Conservation (phyloP, 352 stramenopile species). For the Vaucheria bursata region DNA sequence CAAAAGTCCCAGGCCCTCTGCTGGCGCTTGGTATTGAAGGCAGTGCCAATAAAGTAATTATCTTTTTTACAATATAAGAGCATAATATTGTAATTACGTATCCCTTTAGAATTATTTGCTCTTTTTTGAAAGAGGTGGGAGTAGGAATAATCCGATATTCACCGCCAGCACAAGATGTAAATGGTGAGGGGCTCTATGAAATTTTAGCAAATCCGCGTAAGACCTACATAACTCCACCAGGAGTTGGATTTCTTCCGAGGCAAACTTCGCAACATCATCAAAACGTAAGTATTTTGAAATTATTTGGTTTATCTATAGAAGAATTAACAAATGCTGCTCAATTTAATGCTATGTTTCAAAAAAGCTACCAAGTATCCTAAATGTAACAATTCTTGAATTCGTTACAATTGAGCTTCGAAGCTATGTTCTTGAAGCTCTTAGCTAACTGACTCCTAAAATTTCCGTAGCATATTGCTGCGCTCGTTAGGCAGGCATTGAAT, state of each 20-base stretch:
- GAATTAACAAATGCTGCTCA: background rate
- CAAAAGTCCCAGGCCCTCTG: background rate
- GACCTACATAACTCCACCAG: slow-evolving; percentile 95
- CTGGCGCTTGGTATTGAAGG: slow-evolving; percentile 47
- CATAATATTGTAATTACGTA: background rate
- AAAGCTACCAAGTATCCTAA: too few species aligned
- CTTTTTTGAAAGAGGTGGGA: slow-evolving; percentile 33
- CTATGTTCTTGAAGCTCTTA: background rate
- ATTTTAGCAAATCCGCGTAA: slow-evolving; percentile 97
- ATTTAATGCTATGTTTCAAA: too few species aligned
- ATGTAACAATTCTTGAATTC: background rate
- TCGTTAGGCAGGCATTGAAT: slow-evolving; percentile 82
- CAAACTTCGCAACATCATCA: slow-evolving; percentile 99
- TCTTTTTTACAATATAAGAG: background rate
- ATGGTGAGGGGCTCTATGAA: slow-evolving; percentile 53
- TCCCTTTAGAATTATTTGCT: slow-evolving; percentile 14
- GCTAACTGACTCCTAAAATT: background rate
- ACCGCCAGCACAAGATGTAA: background rate
- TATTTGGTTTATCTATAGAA: background rate
- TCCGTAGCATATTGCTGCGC: slow-evolving; percentile 79
- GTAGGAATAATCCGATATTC: slow-evolving; percentile 59
- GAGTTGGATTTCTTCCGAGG: slow-evolving; percentile 92
- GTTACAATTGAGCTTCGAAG: background rate
- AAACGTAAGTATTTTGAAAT: slow-evolving; percentile 44
- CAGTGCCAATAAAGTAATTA: slow-evolving; percentile 48